These are phyloP conservation scores for Protomyces lactucae-debilis DNA, from an alignment of 1,139 yeast genomes.

Conservation along the genomic window DNA sequence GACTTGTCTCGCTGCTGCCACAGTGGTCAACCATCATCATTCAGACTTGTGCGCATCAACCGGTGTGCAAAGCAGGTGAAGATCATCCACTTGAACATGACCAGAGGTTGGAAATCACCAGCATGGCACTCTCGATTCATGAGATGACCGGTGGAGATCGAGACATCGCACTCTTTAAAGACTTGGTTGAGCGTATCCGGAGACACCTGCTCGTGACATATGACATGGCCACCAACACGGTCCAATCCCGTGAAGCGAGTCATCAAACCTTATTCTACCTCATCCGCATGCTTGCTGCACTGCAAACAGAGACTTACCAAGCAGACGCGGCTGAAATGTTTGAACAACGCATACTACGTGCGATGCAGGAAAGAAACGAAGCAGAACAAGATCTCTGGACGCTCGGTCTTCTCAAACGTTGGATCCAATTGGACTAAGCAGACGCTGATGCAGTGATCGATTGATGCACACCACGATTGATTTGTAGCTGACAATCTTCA, in stretches of 20 bases:
- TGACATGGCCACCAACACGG: neutral
- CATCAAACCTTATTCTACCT: neutral
- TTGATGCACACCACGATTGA: constrained; percentile 45
- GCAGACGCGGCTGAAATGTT: neutral
- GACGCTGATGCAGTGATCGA: constrained; percentile 1
- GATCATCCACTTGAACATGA: neutral
- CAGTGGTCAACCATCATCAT: neutral
- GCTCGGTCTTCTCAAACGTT: neutral
- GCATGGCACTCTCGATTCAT: neutral
- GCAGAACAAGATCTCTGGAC: neutral
- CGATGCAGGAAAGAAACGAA: neutral
- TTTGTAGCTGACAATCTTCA: constrained; percentile 85
- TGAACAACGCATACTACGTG: neutral
- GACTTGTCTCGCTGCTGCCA: neutral
- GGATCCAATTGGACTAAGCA: neutral
- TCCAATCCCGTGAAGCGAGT: neutral
- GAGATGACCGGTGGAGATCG: neutral
- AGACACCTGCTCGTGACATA: neutral
- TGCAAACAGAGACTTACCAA: neutral
- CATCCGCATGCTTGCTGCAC: neutral
- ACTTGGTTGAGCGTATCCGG: neutral
- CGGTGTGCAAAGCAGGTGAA: neutral
- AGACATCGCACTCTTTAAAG: neutral
- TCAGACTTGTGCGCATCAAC: neutral
- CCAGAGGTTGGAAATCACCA: neutral